Percentiles rank a stretch among this genome's conserved stretches.
Conservation (phyloP, 2,329 filamentous ascomycete species). For the Calcarisporium arbuscula region DNA sequence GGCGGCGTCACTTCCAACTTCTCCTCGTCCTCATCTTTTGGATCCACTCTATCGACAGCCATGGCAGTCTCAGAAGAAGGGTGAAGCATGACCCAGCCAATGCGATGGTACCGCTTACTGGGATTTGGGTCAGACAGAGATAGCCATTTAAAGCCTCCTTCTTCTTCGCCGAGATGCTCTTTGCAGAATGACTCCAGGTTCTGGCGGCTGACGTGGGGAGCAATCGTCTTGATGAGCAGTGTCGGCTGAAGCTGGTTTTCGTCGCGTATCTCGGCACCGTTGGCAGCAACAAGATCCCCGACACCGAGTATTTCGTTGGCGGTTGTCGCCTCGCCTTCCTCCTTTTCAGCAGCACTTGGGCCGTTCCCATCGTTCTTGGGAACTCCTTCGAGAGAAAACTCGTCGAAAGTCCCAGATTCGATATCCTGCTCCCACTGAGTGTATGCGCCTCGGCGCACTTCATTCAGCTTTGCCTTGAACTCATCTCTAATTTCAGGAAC, state of each 20-base stretch:
- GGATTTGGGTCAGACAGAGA: slow-evolving; percentile 96
- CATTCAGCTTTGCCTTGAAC: slow-evolving; percentile 68
- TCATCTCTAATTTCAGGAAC: slow-evolving; percentile 73
- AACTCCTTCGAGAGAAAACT: slow-evolving; percentile 88
- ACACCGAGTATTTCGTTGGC: slow-evolving; percentile 90
- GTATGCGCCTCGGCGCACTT: slow-evolving; percentile 73
- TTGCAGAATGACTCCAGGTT: slow-evolving; percentile 94
- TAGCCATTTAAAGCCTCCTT: slow-evolving; percentile 91
- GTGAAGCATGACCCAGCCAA: slow-evolving; percentile 97
- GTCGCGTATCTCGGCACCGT: slow-evolving; percentile 80
- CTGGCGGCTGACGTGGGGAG: slow-evolving; percentile 86
- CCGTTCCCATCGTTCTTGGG: slow-evolving; percentile 91
- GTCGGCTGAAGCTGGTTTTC: slow-evolving; percentile 86
- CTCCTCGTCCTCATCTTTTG: slow-evolving; percentile 60
- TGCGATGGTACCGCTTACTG: slow-evolving; percentile 92
- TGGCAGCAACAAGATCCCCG: slow-evolving; percentile 78
- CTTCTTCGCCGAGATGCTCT: slow-evolving; percentile 83
- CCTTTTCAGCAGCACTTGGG: slow-evolving; percentile 79
- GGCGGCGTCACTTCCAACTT: slow-evolving; percentile 47
- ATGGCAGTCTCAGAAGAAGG: slow-evolving; percentile 62
- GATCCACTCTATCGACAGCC: slow-evolving; percentile 65
- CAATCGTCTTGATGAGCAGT: slow-evolving; percentile 94
- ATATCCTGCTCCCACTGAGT: slow-evolving; percentile 86
- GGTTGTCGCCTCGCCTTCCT: slow-evolving; percentile 89
- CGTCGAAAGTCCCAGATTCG: slow-evolving; percentile 79